Conservation (phyloP, 306 rosid species). For the Vicia sativa region DNA sequence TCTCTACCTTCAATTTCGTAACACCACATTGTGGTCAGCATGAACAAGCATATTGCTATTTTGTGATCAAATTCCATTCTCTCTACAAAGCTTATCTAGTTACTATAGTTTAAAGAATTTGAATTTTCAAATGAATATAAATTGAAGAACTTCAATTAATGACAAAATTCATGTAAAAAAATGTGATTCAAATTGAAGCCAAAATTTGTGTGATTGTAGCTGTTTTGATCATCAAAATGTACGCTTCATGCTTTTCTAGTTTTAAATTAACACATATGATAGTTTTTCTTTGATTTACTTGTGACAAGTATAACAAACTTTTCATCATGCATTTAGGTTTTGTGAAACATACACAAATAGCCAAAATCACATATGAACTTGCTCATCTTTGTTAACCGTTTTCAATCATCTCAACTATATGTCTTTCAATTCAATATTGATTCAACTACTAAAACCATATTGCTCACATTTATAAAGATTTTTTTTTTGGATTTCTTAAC, state of each 20-base stretch:
- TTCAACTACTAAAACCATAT: too few species aligned
- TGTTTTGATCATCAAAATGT: not conserved
- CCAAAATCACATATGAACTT: not conserved
- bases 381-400: not conserved
- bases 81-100: not conserved
- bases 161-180: constrained; percentile 32
- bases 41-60: constrained; percentile 13
- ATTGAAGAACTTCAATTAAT: not conserved
- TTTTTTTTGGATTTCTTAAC: too few species aligned
- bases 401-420: not conserved
- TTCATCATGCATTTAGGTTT: not conserved
- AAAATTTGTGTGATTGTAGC: constrained; percentile 2
- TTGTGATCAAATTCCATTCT: constrained; percentile 34
- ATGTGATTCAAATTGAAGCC: constrained; percentile 28
- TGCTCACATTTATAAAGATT: too few species aligned
- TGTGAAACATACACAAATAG: not conserved
- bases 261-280: not conserved
- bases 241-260: constrained; percentile 23
- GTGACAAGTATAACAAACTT: not conserved
- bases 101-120: not conserved
- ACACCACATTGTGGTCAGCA: constrained; percentile 26
- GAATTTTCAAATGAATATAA: constrained; percentile 10
- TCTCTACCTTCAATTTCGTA: constrained; percentile 44
- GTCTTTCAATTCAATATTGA: not conserved
- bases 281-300: not conserved